phyloP scores from a whole-genome alignment of 2,329 filamentous ascomycete genomes.

The Xylariomycetidae sp. region DNA sequence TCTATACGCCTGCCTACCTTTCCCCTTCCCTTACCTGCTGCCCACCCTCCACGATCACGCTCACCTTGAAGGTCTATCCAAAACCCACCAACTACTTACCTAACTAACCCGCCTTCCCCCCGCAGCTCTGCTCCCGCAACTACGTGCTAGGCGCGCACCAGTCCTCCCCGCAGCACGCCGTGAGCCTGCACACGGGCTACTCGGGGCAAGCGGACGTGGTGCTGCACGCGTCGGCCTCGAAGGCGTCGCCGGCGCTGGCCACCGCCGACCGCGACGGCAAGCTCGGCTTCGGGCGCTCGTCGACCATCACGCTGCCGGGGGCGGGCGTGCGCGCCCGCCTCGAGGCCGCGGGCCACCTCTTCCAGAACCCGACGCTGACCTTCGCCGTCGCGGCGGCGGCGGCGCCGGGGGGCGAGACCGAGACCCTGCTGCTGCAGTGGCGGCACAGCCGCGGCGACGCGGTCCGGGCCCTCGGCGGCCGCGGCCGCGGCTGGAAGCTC shows the following conservation, averaged over 20 bases:
- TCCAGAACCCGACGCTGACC: constrained; percentile 11
- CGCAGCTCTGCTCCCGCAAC: constrained; percentile 3
- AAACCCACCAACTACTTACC: neutral
- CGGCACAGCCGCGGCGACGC: constrained; percentile 30
- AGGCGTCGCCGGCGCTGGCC: constrained; percentile 21
- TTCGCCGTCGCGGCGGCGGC: constrained; percentile 30
- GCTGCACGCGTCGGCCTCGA: constrained; percentile 27
- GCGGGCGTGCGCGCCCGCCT: constrained; percentile 5
- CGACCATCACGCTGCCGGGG: constrained; percentile 24
- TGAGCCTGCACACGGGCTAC: constrained; percentile 19
- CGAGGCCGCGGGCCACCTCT: constrained; percentile 5
- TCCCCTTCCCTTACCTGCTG: no score
- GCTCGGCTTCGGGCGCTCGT: constrained; percentile 7
- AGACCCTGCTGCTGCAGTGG: constrained; percentile 37
- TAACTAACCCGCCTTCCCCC: neutral
- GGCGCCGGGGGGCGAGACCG: constrained; percentile 18
- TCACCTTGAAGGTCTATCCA: no score
- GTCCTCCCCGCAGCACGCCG: constrained; percentile 24
- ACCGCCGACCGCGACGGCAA: constrained; percentile 11
- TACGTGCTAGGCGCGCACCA: constrained; percentile 26
- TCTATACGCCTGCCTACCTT: no score
- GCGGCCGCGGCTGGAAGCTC: constrained; percentile 35
- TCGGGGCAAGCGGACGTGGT: constrained; percentile 21
- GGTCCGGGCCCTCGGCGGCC: constrained; percentile 25
- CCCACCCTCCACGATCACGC: no score